phyloP scores from a whole-genome alignment of 805 yeast genomes.

The Pichia phayaonensis region DNA sequence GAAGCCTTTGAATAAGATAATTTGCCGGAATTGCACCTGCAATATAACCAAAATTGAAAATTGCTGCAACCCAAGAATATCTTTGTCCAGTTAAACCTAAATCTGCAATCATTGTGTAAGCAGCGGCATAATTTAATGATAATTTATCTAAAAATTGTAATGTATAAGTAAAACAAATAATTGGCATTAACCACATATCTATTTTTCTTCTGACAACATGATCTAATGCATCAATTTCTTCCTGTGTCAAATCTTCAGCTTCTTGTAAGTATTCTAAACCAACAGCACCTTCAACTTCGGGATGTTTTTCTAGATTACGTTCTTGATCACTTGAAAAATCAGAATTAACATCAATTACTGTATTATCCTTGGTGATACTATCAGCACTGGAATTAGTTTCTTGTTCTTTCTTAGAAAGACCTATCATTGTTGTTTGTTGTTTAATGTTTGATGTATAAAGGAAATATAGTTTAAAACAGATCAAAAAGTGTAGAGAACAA shows the following conservation, averaged over 20 bases:
- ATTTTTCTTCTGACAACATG: conserved; percentile 12
- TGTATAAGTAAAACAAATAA: conserved; percentile 25
- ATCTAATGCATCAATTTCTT: background rate
- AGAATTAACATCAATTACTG: background rate
- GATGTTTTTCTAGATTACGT: background rate
- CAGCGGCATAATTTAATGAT: conserved; percentile 36
- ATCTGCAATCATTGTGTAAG: conserved; percentile 36
- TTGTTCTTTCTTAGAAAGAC: background rate
- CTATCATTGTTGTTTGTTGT: background rate
- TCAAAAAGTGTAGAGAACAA: no score
- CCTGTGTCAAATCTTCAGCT: background rate
- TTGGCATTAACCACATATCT: conserved; percentile 18
- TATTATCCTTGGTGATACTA: background rate
- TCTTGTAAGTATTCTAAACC: background rate
- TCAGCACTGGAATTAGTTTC: background rate
- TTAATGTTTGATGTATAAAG: no score
- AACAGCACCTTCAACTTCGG: background rate
- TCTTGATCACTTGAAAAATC: background rate
- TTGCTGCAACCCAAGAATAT: conserved; percentile 39
- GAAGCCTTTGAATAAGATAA: conserved; percentile 38
- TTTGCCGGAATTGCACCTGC: conserved; percentile 36
- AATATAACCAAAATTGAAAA: conserved; percentile 35
- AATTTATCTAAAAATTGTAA: conserved; percentile 32
- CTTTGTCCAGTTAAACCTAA: conserved; percentile 32
- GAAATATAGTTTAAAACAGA: no score